phyloP scores from a whole-genome alignment of 371 early-diverging fungal species.

The Mucor sp. region DNA sequence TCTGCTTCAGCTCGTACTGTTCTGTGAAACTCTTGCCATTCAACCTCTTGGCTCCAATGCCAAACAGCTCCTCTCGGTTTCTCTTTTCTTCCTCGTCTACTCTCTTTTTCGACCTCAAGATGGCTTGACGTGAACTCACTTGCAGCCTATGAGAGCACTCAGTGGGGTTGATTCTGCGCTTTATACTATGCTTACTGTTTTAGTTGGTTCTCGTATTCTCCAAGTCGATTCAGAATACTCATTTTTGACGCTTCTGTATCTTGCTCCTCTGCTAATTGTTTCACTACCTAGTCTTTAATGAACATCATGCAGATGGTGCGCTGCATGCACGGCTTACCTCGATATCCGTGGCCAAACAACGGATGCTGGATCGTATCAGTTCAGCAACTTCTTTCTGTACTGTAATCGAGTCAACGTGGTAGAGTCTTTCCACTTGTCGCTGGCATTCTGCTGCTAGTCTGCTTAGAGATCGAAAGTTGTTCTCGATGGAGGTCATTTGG shows the following conservation, averaged over 20 bases:
- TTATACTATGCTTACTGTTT: conserved; percentile 47
- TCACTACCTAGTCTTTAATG: conserved; percentile 39
- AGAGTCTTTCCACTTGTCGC: conserved; percentile 35
- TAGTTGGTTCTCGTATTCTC: conserved; percentile 61
- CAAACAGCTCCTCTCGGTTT: conserved; percentile 63
- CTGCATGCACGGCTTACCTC: conserved; percentile 18
- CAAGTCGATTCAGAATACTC: conserved; percentile 47
- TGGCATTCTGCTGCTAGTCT: conserved; percentile 46
- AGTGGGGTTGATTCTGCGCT: not conserved
- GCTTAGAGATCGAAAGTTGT: conserved; percentile 37
- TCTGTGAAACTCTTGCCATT: conserved; percentile 38
- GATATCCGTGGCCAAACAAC: conserved; percentile 32
- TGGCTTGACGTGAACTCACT: conserved; percentile 54
- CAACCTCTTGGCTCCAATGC: conserved; percentile 24
- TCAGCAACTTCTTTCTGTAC: conserved; percentile 36
- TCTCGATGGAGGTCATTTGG: conserved; percentile 24
- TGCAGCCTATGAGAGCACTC: conserved; percentile 44
- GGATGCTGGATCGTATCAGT: conserved; percentile 27
- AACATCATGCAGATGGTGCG: not conserved
- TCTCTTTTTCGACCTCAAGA: conserved; percentile 59
- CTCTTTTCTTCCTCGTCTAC: conserved; percentile 55
- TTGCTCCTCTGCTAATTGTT: conserved; percentile 62
- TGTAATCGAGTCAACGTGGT: conserved; percentile 32
- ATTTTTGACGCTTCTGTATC: conserved; percentile 53
- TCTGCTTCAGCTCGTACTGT: conserved; percentile 45